Evolutionary conservation across 169 alveolate species (phyloP), one percentile per base, ranked within the genome.

Genomic region (Plasmodium knowlesi): DNA sequence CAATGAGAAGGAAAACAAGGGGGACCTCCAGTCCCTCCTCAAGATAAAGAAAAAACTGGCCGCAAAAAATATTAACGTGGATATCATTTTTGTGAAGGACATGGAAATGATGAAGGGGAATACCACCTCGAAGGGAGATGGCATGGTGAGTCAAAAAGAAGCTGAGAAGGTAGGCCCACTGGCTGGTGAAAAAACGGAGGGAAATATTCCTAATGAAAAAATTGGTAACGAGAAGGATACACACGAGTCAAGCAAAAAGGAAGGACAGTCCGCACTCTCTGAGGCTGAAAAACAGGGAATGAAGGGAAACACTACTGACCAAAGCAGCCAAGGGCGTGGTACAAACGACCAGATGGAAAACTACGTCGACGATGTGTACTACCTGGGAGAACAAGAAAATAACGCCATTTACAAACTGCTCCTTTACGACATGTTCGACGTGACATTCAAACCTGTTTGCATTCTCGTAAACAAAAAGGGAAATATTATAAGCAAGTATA

Each of bases 401-500:
- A 86, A 86, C 41, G 76, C 71, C 14, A 86, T 86, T 32, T 86
- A 86, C 30, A 86, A 86, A 34, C 61, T 86, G 3, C 80, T 86
- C 46, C 71, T 86, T 34, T 86, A 86, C 46, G 93, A 86, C 14
- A 86, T 70, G 37, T 86, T 86, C 61, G 93, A 86, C 43, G 70
- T 86, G 79, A 86, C 93, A 3, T 86, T 76, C 80, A 86, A 86
- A 50, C 93, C 93, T n/a, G 71, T 86, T 22, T 30, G 93, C 43
- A 74, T 86, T 22, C 67, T 86, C 41, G 86, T 76, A 19, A 86
- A 86, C 67, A 86, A 86, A 41, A 86, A 86, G 85, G 93, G 93
- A 41, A 86, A 86, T 1, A 53, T 86, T n/a, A 50, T 86, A 86
- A 86, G 61, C 46, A 86, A 86, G 80, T 86, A 86, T 28, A 74